These are phyloP conservation scores for Cystobasidium pallidum DNA, from an alignment of 1,284 basidiomycete genomes.

Conservation along the genomic window DNA sequence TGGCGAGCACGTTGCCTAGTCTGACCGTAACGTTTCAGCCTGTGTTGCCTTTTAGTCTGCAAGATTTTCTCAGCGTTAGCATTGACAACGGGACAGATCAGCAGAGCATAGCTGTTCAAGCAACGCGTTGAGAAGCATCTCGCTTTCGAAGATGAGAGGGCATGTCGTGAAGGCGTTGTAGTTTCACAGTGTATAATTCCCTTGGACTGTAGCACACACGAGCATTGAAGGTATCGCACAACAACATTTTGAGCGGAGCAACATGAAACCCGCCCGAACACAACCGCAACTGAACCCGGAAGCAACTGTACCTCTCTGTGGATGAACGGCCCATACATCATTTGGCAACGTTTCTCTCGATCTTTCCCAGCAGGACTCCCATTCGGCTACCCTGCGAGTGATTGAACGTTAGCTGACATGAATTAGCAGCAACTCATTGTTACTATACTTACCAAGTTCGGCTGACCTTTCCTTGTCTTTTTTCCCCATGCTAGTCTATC, in stretches of 20 bases:
- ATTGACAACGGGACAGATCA: background rate
- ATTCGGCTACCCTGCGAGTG: constrained; percentile 30
- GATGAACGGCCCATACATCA: background rate
- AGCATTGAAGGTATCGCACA: background rate
- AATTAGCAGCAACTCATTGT: background rate
- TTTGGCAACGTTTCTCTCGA: constrained; percentile 23
- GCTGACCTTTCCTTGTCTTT: constrained; percentile 29
- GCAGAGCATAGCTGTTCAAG: too few species aligned
- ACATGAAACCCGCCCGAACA: too few species aligned
- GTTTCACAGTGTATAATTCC: background rate
- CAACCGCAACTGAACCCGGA: too few species aligned
- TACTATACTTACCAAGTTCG: constrained; percentile 14
- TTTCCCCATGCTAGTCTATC: constrained; percentile 30
- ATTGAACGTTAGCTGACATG: background rate
- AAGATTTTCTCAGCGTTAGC: constrained; percentile 24
- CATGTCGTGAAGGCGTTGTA: background rate
- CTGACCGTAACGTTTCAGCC: constrained; percentile 6
- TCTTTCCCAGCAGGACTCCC: constrained; percentile 37
- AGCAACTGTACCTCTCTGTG: too few species aligned
- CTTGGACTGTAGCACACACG: background rate
- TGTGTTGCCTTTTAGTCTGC: constrained; percentile 20
- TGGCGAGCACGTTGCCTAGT: background rate
- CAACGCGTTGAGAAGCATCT: too few species aligned
- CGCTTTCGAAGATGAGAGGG: too few species aligned
- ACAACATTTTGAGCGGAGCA: background rate